Evolutionary conservation across 2,329 filamentous ascomycete genomes (phyloP).

Genomic region (Metarhizium album): DNA sequence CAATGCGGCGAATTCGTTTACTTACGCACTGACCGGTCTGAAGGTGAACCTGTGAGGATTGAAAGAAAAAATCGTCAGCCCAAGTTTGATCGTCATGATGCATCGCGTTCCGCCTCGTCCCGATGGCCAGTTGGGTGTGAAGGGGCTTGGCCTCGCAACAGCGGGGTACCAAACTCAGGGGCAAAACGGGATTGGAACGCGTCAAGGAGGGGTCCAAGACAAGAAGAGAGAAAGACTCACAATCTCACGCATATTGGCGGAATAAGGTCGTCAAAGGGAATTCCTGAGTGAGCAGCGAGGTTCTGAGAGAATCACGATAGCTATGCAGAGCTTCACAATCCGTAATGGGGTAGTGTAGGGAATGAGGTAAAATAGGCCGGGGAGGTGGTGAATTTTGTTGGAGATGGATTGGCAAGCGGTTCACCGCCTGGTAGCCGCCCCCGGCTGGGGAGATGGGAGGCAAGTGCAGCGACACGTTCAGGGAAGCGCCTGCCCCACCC

Average conservation of each 20-base stretch:
- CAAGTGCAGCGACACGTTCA: neutral
- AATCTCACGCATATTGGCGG: slow-evolving; percentile 56
- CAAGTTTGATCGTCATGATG: slow-evolving; percentile 14
- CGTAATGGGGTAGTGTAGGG: slow-evolving; percentile 14
- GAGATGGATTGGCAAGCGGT: slow-evolving; percentile 13
- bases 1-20: slow-evolving; percentile 12
- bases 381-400: slow-evolving; percentile 17
- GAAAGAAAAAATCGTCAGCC: slow-evolving; percentile 41
- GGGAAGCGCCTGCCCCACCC: slow-evolving; percentile 14
- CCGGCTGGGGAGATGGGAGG: slow-evolving; percentile 6
- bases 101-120: neutral
- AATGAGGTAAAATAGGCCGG: slow-evolving; percentile 13
- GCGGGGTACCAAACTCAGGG: slow-evolving; percentile 28
- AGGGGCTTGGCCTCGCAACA: slow-evolving; percentile 8
- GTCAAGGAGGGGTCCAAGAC: slow-evolving; percentile 18
- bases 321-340: slow-evolving; percentile 24
- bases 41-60: slow-evolving; percentile 75
- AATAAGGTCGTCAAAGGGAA: slow-evolving; percentile 15
- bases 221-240: slow-evolving; percentile 37
- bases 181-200: slow-evolving; percentile 27
- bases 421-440: slow-evolving; percentile 15
- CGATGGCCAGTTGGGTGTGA: neutral
- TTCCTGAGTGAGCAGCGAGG: slow-evolving; percentile 10
- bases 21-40: slow-evolving; percentile 99
- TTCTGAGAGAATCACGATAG: slow-evolving; percentile 18